Evolutionary conservation across 2,329 filamentous ascomycete genomes (phyloP), one percentile per base, ranked within the genome.

Genomic region (Harringtonia lauricola): DNA sequence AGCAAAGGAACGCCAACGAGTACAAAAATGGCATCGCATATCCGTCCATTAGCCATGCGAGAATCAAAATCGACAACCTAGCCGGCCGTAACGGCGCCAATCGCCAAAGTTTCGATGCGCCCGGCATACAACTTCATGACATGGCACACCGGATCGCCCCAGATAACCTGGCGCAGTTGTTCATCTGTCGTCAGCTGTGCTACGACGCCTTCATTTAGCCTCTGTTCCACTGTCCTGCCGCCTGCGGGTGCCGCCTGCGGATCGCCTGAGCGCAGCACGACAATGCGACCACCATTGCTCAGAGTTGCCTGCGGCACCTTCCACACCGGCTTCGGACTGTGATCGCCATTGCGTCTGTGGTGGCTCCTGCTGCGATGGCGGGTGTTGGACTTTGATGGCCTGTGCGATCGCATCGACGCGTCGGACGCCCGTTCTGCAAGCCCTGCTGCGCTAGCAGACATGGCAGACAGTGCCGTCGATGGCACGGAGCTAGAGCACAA

Each of bases 61-160:
- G 19, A 10, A 39, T 39, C 4, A 4, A 3, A 13, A 13, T 29
- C 12, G 12, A 17, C 12, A 14, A 3, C 12, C 30, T 33, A 42
- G 15, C 36, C 35, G 3, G 15, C 63, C 28, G 75, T 82, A 12
- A 83, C 78, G 12, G 81, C 84, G 46, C 72, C 76, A 2, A 81
- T 78, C 12, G 84, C 84, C 44, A 94, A 61, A 4, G 68, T 65
- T 58, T 92, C 82, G 36, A 94, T 74, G 42, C 87, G 65, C 18
- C 71, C 74, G 14, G 76, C 76, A 61, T 94, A 94, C 18, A 92
- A 56, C 47, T 68, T 76, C 87, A 94, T 94, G 52, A 79, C 70
- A 63, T 94, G 87, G 57, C 79, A 83, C 36, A 86, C 67, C 0
- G 85, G 83, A 57, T 94, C 86, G 0, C 87, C 87, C 73, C 87